Evolutionary conservation across 305 asterid species (phyloP), one percentile per base, ranked within the genome.

Genomic region (Plantago coronopus): DNA sequence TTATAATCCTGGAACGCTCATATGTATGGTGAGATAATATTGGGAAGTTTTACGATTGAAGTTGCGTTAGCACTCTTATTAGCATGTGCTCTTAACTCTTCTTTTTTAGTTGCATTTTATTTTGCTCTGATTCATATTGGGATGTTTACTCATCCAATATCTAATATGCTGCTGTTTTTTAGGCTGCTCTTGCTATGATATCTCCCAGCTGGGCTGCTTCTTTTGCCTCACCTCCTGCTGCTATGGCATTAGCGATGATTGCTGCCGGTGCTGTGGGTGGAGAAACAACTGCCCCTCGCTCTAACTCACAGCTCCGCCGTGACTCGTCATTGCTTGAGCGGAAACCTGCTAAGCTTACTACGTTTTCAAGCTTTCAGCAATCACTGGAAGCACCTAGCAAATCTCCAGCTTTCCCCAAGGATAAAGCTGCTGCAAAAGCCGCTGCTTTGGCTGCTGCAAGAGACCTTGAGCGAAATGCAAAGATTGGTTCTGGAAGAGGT

Each of bases 261-360:
- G 99, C 97, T 72, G 99, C 99, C 48, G 99, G 99, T 72, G 95
- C 97, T 74, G 96, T 82, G 79, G 99, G 99, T 63, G 95, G 89
- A 70, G 99, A 94, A 81, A 73, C 80, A 43, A 45, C 78, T 61
- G 76, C 87, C 65, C 87, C 96, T 69, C 76, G 77, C 27, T 62
- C 87, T 57, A 57, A 84, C 69, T 63, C 86, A 66, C 87, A 85
- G 27, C 91, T 94, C 63, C 88, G 85, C 68, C 96, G 99, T 48
- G 99, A 94, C 72, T 79, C 96, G 57, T 94, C 99, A 34, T 74
- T 89, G 78, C 89, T 89, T 54, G 97, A 94, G 78, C 81, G 97
- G 58, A 94, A 89, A 84, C 61, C 95, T 21, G 46, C 85, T 54
- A 84, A 65, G 74, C 94, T 94, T 66, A 95, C 83, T 31, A 87